These are phyloP conservation scores for Diutina siamensis DNA, from an alignment of 1,139 yeast genomes.

Conservation along the genomic window DNA sequence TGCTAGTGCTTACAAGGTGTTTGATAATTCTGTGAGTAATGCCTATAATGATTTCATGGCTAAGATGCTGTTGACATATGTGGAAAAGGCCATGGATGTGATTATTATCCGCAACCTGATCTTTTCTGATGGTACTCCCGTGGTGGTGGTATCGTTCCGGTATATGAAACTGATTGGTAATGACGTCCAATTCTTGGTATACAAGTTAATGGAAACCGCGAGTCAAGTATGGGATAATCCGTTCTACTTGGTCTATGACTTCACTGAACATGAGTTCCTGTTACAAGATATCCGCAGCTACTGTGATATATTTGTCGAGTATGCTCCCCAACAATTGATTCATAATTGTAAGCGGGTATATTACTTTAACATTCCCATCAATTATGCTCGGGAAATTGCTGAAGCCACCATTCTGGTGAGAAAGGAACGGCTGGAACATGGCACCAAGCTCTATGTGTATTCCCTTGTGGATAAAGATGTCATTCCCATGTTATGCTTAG, in stretches of 20 bases:
- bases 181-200: constrained; percentile 48
- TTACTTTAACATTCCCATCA: constrained; percentile 49
- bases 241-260: constrained; percentile 54
- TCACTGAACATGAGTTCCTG: constrained; percentile 46
- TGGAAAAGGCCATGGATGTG: constrained; percentile 30
- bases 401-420: neutral
- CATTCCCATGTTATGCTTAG: constrained; percentile 40
- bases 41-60: constrained; percentile 67
- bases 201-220: constrained; percentile 54
- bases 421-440: neutral
- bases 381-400: neutral
- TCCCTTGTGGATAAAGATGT: neutral
- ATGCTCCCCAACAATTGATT: constrained; percentile 38
- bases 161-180: constrained; percentile 29
- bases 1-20: constrained; percentile 35
- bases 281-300: constrained; percentile 42
- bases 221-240: constrained; percentile 66
- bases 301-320: constrained; percentile 26
- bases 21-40: constrained; percentile 30
- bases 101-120: constrained; percentile 53
- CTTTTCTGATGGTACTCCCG: constrained; percentile 63
- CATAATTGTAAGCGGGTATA: constrained; percentile 45
- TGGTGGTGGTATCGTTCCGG: constrained; percentile 43
- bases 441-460: constrained; percentile 9
- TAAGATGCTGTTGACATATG: constrained; percentile 46